Evolutionary conservation across 2,329 filamentous ascomycete genomes (phyloP), one percentile per base, ranked within the genome.

Genomic region (Colletotrichum gloeosporioides): DNA sequence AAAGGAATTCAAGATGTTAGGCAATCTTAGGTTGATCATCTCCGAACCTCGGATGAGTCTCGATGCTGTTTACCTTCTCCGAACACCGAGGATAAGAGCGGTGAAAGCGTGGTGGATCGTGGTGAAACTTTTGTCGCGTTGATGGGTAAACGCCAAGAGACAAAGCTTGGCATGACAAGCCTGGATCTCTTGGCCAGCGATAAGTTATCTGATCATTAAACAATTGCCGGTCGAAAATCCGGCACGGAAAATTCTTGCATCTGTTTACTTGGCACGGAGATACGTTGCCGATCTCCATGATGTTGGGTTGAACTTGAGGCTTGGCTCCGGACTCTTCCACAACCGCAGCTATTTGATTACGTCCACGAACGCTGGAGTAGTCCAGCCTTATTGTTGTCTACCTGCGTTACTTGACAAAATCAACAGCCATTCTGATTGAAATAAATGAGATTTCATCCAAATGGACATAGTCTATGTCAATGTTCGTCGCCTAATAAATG

Each of bases 111-210:
- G 73, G 63, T 55, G 8, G 39, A 36, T 25, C 31, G 27, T 13
- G n/a, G n/a, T 22, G 8, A 22, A 55, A 29, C 29, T 15, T 25
- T 57, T 59, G 25, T 73, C 16, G n/a, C 27, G 63, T 67, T 49
- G 6, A 44, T 44, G 27, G 15, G 66, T 32, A 29, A 49, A 57
- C 34, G 69, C 69, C 73, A 76, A 73, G 73, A 34, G 55, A 4
- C 57, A 49, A 64, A 32, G 53, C 31, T n/a, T 22, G 39, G 57
- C 31, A 49, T n/a, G 13, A 53, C 36, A 49, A 57, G 39, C 27
- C 39, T 44, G 27, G 16, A 69, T 73, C 69, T 73, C 69, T 73
- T 76, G 73, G 73, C 73, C 22, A 32, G 34, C 63, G 69, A 73
- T 73, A 68, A 64, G 27, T 34, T 49, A 62, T 67, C 44, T 53